phyloP scores from a whole-genome alignment of 441 rosid genomes.

The Geranium incanum region DNA sequence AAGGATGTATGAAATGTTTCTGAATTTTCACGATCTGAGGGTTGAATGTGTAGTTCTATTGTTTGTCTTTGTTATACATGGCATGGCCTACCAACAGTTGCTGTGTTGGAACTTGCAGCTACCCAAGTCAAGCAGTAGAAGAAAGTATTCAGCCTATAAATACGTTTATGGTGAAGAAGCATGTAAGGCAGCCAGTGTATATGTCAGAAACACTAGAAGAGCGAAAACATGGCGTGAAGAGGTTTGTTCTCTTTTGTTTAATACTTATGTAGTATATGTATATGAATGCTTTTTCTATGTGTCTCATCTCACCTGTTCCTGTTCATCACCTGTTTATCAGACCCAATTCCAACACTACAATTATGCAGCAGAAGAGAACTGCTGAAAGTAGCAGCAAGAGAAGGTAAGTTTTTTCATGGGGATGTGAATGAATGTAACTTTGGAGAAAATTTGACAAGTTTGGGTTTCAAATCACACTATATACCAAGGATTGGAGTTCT shows the following conservation, averaged over 20 bases:
- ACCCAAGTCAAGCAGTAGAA: slow-evolving; percentile 31
- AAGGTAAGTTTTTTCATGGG: slow-evolving; percentile 30
- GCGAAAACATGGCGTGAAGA: slow-evolving; percentile 19
- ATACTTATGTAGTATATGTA: no score
- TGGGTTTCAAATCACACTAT: no score
- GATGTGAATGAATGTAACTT: neutral
- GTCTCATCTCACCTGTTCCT: slow-evolving; percentile 12
- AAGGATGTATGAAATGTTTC: neutral
- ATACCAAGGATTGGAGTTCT: no score
- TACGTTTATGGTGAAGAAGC: slow-evolving; percentile 28
- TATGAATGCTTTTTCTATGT: neutral
- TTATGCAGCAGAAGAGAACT: slow-evolving; percentile 46
- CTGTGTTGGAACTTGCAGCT: slow-evolving; percentile 25
- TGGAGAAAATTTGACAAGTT: no score
- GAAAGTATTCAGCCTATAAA: slow-evolving; percentile 30
- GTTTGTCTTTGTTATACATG: slow-evolving; percentile 3
- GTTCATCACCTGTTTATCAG: slow-evolving; percentile 28
- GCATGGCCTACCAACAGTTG: neutral
- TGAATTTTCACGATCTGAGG: neutral
- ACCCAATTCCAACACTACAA: slow-evolving; percentile 30
- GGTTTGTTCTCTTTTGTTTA: slow-evolving; percentile 31
- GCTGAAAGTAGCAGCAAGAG: slow-evolving; percentile 58
- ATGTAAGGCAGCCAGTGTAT: slow-evolving; percentile 6
- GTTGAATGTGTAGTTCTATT: neutral
- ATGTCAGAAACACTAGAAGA: no score